Conservation (phyloP, 1,284 basidiomycete species). For the Marasmius tenuissimus region DNA sequence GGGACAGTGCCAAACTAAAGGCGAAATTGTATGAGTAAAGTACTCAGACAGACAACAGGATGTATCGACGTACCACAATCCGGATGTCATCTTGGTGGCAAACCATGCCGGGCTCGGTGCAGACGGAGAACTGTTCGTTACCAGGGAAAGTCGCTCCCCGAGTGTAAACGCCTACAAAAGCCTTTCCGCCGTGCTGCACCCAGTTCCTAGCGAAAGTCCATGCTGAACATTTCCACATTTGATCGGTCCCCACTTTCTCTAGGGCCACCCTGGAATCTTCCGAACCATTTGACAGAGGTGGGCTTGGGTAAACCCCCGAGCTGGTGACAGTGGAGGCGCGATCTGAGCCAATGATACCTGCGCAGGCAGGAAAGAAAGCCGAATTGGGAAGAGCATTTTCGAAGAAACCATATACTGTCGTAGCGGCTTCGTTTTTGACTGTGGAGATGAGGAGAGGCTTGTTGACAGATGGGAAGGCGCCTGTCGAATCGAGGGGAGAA, state of each 20-base stretch:
- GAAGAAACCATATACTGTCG: conserved; percentile 52
- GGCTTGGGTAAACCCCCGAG: conserved; percentile 51
- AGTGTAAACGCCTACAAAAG: conserved; percentile 68
- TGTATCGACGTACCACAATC: conserved; percentile 31
- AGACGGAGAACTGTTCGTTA: conserved; percentile 44
- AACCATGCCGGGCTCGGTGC: conserved; percentile 52
- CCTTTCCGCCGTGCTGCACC: conserved; percentile 61
- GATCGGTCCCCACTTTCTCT: conserved; percentile 66
- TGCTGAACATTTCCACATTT: conserved; percentile 66
- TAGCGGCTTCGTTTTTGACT: conserved; percentile 69
- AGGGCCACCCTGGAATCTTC: conserved; percentile 57
- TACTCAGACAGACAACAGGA: too few species aligned
- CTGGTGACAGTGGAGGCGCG: conserved; percentile 48
- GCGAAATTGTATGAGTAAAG: neutral
- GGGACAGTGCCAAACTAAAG: conserved; percentile 65
- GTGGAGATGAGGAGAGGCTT: conserved; percentile 73
- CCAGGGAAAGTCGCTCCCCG: conserved; percentile 70
- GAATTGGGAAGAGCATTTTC: conserved; percentile 37
- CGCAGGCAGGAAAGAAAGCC: conserved; percentile 41
- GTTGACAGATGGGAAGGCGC: conserved; percentile 50
- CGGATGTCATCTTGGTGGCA: conserved; percentile 78
- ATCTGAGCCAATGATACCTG: conserved; percentile 45
- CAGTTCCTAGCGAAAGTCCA: conserved; percentile 72
- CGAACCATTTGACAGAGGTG: conserved; percentile 30
- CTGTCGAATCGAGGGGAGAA: conserved; percentile 55